Percentiles rank a stretch among this genome's conserved stretches.
Evolutionary conservation across 306 rosid species (phyloP).

Genomic region (Acmispon strigosus): DNA sequence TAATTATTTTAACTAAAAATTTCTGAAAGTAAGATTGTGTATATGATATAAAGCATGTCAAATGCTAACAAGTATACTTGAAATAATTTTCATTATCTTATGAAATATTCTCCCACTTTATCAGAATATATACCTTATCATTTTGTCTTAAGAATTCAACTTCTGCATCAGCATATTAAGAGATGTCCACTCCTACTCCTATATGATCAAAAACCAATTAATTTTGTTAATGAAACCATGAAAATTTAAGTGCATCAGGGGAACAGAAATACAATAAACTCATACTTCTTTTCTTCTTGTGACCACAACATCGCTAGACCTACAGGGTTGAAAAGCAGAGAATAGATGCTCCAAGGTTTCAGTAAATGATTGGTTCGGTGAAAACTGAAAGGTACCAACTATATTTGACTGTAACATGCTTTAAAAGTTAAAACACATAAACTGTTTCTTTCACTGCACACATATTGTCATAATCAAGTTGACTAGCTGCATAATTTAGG

Average conservation of each 20-base stretch:
- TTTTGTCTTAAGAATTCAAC: not conserved
- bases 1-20: not conserved
- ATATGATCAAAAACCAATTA: not conserved
- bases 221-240: not conserved
- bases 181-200: not conserved
- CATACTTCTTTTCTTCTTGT: constrained; percentile 10
- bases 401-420: constrained; percentile 14
- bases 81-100: not conserved
- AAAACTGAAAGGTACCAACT: not conserved
- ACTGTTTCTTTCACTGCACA: not conserved
- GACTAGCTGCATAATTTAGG: constrained; percentile 22
- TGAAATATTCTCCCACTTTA: constrained; percentile 11
- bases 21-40: not conserved
- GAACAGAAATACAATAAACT: constrained; percentile 24
- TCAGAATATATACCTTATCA: constrained; percentile 5
- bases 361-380: constrained; percentile 23
- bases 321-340: constrained; percentile 8
- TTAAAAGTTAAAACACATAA: constrained; percentile 10
- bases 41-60: constrained; percentile 20
- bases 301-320: constrained; percentile 20
- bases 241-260: constrained; percentile 18
- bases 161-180: not conserved
- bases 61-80: not conserved
- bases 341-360: constrained; percentile 17
- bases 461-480: constrained; percentile 29